phyloP scores from a whole-genome alignment of 2,329 filamentous ascomycete genomes.

The Cytospora piceae region DNA sequence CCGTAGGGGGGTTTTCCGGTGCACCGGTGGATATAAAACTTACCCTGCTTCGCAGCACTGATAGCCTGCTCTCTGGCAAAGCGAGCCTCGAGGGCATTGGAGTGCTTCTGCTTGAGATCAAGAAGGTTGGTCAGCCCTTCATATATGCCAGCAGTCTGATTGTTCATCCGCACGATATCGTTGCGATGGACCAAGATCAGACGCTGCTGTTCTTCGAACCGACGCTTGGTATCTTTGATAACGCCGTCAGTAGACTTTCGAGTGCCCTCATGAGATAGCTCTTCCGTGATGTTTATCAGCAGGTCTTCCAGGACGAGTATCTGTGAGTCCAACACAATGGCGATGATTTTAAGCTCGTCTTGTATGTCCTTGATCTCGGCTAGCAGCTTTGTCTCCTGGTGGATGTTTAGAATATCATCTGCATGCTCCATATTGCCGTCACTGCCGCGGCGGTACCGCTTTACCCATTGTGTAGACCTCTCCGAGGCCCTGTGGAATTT shows the following conservation, averaged over 20 bases:
- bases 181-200: conserved; percentile 60
- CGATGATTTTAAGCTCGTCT: conserved; percentile 68
- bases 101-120: conserved; percentile 71
- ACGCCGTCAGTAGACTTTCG: conserved; percentile 29
- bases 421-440: conserved; percentile 34
- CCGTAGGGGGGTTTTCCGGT: background rate
- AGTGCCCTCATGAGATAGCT: conserved; percentile 35
- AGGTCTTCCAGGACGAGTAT: conserved; percentile 51
- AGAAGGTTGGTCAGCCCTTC: conserved; percentile 63
- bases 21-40: background rate
- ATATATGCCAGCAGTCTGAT: conserved; percentile 63
- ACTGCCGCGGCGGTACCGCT: conserved; percentile 42
- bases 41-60: conserved; percentile 55
- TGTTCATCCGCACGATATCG: conserved; percentile 65
- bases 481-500: conserved; percentile 62
- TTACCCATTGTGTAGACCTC: conserved; percentile 58
- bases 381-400: conserved; percentile 62
- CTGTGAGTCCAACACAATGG: conserved; percentile 55
- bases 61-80: conserved; percentile 65
- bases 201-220: conserved; percentile 59
- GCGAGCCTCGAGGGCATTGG: conserved; percentile 68
- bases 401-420: conserved; percentile 63
- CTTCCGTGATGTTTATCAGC: conserved; percentile 46
- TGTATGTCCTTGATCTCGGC: conserved; percentile 69
- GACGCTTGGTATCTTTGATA: conserved; percentile 47